These are phyloP conservation scores for Sicyos baderoa DNA, from an alignment of 306 rosid species.

Conservation along the genomic window DNA sequence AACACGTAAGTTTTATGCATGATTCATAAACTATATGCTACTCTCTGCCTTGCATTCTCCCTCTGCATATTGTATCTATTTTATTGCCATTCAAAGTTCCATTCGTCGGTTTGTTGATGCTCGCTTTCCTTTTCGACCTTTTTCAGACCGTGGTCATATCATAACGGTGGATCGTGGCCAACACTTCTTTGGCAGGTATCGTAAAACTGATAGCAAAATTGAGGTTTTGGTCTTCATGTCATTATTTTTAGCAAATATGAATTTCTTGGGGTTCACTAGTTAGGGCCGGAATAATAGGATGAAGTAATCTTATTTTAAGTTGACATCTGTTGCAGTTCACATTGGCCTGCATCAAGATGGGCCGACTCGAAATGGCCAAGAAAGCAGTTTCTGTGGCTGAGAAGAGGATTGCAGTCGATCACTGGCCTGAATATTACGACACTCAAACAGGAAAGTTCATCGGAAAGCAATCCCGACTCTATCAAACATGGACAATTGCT, in stretches of 20 bases:
- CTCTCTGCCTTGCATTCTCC: no score
- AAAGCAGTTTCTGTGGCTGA: slow-evolving; percentile 72
- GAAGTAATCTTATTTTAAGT: background rate
- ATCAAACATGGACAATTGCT: slow-evolving; percentile 92
- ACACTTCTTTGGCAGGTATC: slow-evolving; percentile 95
- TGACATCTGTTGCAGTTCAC: slow-evolving; percentile 58
- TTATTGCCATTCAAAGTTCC: background rate
- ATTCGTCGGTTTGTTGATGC: background rate
- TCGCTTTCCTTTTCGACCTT: slow-evolving; percentile 19
- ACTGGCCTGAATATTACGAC: slow-evolving; percentile 97
- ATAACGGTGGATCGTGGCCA: slow-evolving; percentile 99
- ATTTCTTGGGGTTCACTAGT: no score
- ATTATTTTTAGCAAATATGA: background rate
- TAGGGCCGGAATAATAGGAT: no score
- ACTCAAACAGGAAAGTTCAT: slow-evolving; percentile 68
- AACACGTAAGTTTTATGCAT: slow-evolving; percentile 59
- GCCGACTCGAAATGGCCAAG: slow-evolving; percentile 54
- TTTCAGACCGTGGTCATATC: slow-evolving; percentile 95
- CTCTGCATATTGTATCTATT: slow-evolving; percentile 4
- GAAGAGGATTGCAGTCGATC: slow-evolving; percentile 57
- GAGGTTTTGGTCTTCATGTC: background rate
- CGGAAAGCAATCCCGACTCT: slow-evolving; percentile 75
- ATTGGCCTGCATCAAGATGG: slow-evolving; percentile 93
- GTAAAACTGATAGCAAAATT: background rate
- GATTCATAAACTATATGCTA: no score